Conservation (phyloP, 1,284 basidiomycete species). For the Neolentinus lepideus region DNA sequence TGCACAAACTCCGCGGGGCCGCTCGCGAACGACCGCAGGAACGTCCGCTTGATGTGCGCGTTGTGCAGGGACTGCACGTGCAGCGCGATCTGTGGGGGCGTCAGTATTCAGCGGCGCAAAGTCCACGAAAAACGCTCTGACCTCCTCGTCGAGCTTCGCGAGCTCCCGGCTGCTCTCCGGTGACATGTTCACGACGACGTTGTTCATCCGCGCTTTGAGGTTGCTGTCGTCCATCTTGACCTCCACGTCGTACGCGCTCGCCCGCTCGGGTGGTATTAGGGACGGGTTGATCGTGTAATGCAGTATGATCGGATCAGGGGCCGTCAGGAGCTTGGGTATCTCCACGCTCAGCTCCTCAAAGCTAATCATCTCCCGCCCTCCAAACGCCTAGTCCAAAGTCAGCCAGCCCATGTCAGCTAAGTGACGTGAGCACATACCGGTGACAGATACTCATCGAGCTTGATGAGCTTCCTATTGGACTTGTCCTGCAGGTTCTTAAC, state of each 20-base stretch:
- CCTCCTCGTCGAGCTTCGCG: slow-evolving; percentile 82
- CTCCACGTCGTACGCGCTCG: slow-evolving; percentile 82
- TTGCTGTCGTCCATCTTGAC: slow-evolving; percentile 82
- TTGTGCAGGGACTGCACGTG: slow-evolving; percentile 81
- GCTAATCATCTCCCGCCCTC: slow-evolving; percentile 43
- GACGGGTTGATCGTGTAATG: slow-evolving; percentile 68
- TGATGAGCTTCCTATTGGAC: slow-evolving; percentile 75
- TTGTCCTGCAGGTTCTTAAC: slow-evolving; percentile 85
- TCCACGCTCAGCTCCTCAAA: slow-evolving; percentile 87
- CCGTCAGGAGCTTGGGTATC: slow-evolving; percentile 72
- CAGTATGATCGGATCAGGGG: slow-evolving; percentile 82
- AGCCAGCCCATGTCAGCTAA: background rate
- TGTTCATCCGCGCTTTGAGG: slow-evolving; percentile 70
- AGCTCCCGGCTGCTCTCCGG: slow-evolving; percentile 66
- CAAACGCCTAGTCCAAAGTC: slow-evolving; percentile 49
- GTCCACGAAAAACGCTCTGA: slow-evolving; percentile 18
- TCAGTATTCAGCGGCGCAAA: slow-evolving; percentile 4
- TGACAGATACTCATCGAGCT: slow-evolving; percentile 67
- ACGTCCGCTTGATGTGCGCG: slow-evolving; percentile 80
- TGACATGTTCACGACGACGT: slow-evolving; percentile 66
- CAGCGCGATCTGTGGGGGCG: slow-evolving; percentile 52
- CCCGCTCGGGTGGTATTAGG: slow-evolving; percentile 50
- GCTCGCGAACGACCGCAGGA: slow-evolving; percentile 77
- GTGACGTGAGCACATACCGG: slow-evolving; percentile 31
- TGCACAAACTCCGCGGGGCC: slow-evolving; percentile 82